phyloP scores from a whole-genome alignment of 495 filamentous ascomycete genomes.

The Aspergillus egyptiacus region DNA sequence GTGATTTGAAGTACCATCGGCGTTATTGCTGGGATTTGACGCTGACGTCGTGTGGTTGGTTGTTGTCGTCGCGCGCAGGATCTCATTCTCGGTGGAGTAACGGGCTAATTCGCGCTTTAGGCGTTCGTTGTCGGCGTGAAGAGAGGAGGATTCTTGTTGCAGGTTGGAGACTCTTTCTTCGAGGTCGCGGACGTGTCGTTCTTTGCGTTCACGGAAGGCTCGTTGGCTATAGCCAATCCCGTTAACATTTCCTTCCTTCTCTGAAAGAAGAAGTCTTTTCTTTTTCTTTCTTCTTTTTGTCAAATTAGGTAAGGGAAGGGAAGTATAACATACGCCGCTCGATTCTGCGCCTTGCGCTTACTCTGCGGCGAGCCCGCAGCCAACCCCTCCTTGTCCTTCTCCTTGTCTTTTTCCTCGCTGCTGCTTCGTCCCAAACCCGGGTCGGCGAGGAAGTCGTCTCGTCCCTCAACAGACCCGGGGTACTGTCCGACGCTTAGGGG shows the following conservation, averaged over 20 bases:
- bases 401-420: constrained; percentile 58
- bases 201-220: constrained; percentile 95
- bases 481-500: constrained; percentile 18
- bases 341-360: constrained; percentile 89
- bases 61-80: constrained; percentile 67
- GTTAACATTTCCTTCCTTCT: too few relatives aligned
- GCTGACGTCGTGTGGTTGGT: neutral
- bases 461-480: constrained; percentile 29
- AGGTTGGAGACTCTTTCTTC: constrained; percentile 77
- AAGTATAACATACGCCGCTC: constrained; percentile 78
- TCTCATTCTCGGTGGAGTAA: constrained; percentile 85
- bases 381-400: constrained; percentile 44
- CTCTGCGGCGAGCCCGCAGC: constrained; percentile 64
- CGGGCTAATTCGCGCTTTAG: constrained; percentile 75
- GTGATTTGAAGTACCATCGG: constrained; percentile 12
- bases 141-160: constrained; percentile 49
- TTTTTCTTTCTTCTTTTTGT: neutral
- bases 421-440: constrained; percentile 32
- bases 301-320: neutral
- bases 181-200: constrained; percentile 85
- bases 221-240: constrained; percentile 71
- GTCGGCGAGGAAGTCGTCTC: constrained; percentile 26
- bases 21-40: neutral
- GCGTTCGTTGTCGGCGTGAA: constrained; percentile 73
- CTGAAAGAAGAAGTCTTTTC: too few relatives aligned